phyloP scores from a whole-genome alignment of 2,329 filamentous ascomycete species.

The Incumbomyces delicatus region DNA sequence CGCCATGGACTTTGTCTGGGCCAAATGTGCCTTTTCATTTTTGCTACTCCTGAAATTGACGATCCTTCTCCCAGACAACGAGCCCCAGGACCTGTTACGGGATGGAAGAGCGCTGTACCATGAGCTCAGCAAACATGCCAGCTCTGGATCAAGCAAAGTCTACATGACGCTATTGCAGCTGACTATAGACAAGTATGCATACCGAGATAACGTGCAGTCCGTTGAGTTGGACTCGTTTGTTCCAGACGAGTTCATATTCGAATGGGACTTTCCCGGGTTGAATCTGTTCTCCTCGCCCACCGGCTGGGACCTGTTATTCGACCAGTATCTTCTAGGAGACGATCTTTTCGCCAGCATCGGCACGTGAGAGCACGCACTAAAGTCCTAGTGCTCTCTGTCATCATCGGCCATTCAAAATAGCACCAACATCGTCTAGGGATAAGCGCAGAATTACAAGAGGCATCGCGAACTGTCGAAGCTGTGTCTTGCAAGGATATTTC shows the following conservation, averaged over 20 bases:
- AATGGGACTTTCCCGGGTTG: slow-evolving; percentile 49
- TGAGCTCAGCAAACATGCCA: slow-evolving; percentile 31
- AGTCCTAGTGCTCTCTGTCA: neutral
- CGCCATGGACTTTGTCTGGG: slow-evolving; percentile 51
- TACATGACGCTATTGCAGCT: slow-evolving; percentile 42
- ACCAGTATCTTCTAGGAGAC: slow-evolving; percentile 30
- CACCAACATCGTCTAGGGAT: no score
- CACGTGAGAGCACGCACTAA: neutral
- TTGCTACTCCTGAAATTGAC: slow-evolving; percentile 45
- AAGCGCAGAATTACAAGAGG: no score
- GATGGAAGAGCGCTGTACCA: slow-evolving; percentile 36
- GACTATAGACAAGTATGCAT: slow-evolving; percentile 40
- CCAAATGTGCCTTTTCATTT: slow-evolving; percentile 49
- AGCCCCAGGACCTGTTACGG: slow-evolving; percentile 31
- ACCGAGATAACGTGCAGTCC: slow-evolving; percentile 27
- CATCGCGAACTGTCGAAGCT: no score
- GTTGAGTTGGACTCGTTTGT: slow-evolving; percentile 44
- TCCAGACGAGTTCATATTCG: slow-evolving; percentile 47
- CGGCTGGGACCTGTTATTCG: slow-evolving; percentile 40
- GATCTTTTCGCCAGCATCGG: slow-evolving; percentile 1
- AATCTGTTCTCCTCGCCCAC: slow-evolving; percentile 42
- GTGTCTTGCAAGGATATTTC: no score
- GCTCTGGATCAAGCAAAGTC: slow-evolving; percentile 35
- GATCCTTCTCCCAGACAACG: slow-evolving; percentile 34
- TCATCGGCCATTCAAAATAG: neutral